Percentiles rank a stretch among this genome's conserved stretches.
These are phyloP conservation scores for Dillenia suffruticosa DNA, from an alignment of 164 flowering plant genomes.

Conservation along the genomic window DNA sequence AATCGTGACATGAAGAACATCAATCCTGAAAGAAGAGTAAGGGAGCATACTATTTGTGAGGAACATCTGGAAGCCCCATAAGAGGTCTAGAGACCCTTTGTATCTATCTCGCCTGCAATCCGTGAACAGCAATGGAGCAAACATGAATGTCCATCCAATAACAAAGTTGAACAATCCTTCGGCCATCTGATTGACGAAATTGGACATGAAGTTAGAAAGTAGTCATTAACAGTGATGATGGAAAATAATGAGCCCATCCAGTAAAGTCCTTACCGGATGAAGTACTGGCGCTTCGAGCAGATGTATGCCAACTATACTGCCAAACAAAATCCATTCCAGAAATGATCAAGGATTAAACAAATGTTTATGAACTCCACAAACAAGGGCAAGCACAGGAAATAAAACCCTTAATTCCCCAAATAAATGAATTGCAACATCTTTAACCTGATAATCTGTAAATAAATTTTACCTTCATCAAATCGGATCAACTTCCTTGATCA, in stretches of 20 bases:
- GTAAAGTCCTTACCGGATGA: conserved; percentile 69
- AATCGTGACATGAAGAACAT: too few species aligned
- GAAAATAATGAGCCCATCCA: background rate
- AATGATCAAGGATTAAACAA: conserved; percentile 14
- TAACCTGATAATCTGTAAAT: too few species aligned
- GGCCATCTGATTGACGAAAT: conserved; percentile 42
- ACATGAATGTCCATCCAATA: conserved; percentile 92
- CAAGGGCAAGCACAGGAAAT: background rate
- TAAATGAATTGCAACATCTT: too few species aligned
- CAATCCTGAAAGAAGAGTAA: too few species aligned
- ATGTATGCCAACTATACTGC: conserved; percentile 83
- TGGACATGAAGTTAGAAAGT: background rate
- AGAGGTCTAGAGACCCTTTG: conserved; percentile 69
- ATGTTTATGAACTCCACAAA: background rate
- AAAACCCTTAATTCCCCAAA: too few species aligned
- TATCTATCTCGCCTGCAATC: conserved; percentile 64
- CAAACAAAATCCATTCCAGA: conserved; percentile 30
- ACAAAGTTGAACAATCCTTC: conserved; percentile 98
- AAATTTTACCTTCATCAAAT: too few species aligned
- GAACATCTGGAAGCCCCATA: conserved; percentile 96
- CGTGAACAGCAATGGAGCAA: conserved; percentile 87
- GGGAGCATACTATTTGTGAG: conserved; percentile 81
- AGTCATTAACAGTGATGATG: background rate
- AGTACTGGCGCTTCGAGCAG: conserved; percentile 75
- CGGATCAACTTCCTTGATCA: too few species aligned